Base-by-base conservation (phyloP, 176 grass and related monocot genomes). In the Canna indica region DNA sequence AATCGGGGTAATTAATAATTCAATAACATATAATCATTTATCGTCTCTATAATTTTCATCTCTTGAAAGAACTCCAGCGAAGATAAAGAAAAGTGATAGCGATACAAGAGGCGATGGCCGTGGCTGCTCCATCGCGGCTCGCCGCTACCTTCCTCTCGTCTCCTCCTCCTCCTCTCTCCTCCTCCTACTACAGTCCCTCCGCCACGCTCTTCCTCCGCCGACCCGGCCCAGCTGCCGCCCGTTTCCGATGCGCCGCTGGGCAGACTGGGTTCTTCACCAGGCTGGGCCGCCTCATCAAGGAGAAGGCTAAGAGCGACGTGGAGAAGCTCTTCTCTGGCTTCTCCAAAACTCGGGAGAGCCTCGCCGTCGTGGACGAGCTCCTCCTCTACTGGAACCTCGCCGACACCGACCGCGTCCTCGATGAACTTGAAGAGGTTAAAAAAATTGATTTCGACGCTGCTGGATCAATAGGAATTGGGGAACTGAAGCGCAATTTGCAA, bases 291-390 rank as follows among this genome's bases (percentile, higher is more conserved):
- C 84, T 97, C 59, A 97, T 97, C 75, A 92, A 90, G 82, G 94
- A 97, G 84, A 97, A 97, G 86, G 88, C 94, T 73, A 90, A 97
- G 77, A 97, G 94, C 84, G 94, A 97, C 75, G 89, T 97, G 68
- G 89, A 97, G 45, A 93, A 90, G 84, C 60, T 97, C 63, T 97
- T 97, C 86, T 97, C 94, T 34, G 94, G 94, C 44, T 97, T 97
- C 74, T 92, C 89, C 48, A 97, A 97, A 80, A 97, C 94, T 47
- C 86, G 94, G 36, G 94, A 97, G 89, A 97, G 58, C 74, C 86
- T 92, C 73, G 85, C 89, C 38, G 94, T 97, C 27, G 86, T 97
- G 44, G 94, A 97, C 72, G 94, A 97, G 84, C 94, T 97, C 57
- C 94, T 97, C 69, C 85, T 91, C 68, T 97, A 93, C 89, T 97